Evolutionary conservation across 164 flowering plant species (phyloP).

Genomic region (Dillenia suffruticosa): DNA sequence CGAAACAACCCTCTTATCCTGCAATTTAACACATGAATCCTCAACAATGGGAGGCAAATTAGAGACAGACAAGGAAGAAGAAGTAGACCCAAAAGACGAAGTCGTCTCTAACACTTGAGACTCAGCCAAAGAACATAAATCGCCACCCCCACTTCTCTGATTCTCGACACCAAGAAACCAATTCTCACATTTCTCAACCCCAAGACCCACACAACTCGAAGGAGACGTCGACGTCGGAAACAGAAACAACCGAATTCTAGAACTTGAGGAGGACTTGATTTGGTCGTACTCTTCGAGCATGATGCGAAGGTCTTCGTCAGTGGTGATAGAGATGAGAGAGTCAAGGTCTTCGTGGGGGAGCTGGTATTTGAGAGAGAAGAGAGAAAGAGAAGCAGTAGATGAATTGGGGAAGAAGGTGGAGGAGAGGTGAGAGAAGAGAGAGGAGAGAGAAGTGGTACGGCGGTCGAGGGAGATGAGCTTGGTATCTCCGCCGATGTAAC

Average conservation of each 20-base stretch:
- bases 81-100: conserved; percentile 50
- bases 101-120: conserved; percentile 39
- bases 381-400: background rate
- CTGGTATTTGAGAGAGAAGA: conserved; percentile 39
- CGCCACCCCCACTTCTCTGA: too few relatives aligned
- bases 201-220: too few relatives aligned
- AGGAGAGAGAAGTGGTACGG: conserved; percentile 13
- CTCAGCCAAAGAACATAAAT: conserved; percentile 13
- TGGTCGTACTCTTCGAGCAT: conserved; percentile 38
- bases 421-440: conserved; percentile 26
- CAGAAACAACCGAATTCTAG: conserved; percentile 37
- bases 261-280: conserved; percentile 8
- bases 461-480: conserved; percentile 32
- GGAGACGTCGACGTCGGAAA: conserved; percentile 12
- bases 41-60: conserved; percentile 31
- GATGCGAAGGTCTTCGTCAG: conserved; percentile 34
- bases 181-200: conserved; percentile 30
- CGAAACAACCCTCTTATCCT: conserved; percentile 17
- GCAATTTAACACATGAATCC: conserved; percentile 11
- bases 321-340: conserved; percentile 33
- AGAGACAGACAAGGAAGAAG: conserved; percentile 39
- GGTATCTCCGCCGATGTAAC: conserved; percentile 44
- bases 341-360: conserved; percentile 42
- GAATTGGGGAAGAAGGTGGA: conserved; percentile 12
- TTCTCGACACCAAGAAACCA: too few relatives aligned